Evolutionary conservation across 2,329 filamentous ascomycete species (phyloP).

Genomic region (Fusarium cicatricum): DNA sequence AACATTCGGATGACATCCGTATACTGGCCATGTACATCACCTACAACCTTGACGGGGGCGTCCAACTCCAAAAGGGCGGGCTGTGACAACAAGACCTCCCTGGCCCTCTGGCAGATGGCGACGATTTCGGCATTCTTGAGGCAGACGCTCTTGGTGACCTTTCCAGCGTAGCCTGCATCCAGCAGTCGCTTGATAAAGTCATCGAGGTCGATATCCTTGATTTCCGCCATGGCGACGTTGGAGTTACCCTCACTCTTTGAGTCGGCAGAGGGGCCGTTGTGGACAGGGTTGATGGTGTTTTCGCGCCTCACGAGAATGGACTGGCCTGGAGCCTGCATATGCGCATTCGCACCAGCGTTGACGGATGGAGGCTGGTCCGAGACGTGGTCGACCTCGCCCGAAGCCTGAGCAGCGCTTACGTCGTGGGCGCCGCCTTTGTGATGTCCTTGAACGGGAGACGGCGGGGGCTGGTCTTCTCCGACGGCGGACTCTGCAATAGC

Average conservation of each 20-base stretch:
- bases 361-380: constrained; percentile 87
- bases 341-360: constrained; percentile 62
- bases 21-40: constrained; percentile 99
- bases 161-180: constrained; percentile 94
- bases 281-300: constrained; percentile 72
- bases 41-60: constrained; percentile 98
- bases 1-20: constrained; percentile 97
- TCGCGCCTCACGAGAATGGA: constrained; percentile 89
- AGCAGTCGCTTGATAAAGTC: constrained; percentile 96
- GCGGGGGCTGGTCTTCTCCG: constrained; percentile 69
- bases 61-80: constrained; percentile 91
- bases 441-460: constrained; percentile 84
- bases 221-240: constrained; percentile 83
- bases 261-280: constrained; percentile 55
- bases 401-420: constrained; percentile 81
- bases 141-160: constrained; percentile 97
- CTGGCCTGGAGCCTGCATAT: constrained; percentile 77
- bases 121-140: constrained; percentile 97
- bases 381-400: constrained; percentile 92
- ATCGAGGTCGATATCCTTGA: constrained; percentile 93
- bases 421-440: constrained; percentile 78
- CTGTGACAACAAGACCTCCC: constrained; percentile 90
- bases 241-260: constrained; percentile 54
- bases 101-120: constrained; percentile 87
- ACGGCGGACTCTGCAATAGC: constrained; percentile 46